A percentile compares a stretch with the other conserved stretches of the same genome.
phyloP scores from a whole-genome alignment of 495 filamentous ascomycete species.

The Staphylotrichum tortipilum region DNA sequence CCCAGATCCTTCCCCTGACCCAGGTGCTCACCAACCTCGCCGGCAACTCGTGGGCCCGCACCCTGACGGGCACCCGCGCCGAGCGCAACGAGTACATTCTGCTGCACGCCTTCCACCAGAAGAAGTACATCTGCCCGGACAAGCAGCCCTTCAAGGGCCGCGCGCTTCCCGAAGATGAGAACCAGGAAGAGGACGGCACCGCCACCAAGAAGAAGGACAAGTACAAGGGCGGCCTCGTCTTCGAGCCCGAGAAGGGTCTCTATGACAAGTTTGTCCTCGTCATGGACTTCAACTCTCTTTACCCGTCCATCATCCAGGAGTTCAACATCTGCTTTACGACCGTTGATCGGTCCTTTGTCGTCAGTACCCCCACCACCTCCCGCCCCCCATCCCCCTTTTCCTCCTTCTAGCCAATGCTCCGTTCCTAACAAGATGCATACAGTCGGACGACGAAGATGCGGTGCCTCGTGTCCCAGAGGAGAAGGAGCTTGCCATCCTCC shows the following conservation, averaged over 20 bases:
- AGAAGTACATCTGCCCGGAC: conserved; percentile 96
- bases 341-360: conserved; percentile 64
- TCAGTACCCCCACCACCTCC: too few species aligned
- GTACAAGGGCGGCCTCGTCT: conserved; percentile 95
- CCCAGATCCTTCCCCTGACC: conserved; percentile 87
- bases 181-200: conserved; percentile 51
- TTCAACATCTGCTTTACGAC: conserved; percentile 99
- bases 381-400: background rate
- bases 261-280: conserved; percentile 96
- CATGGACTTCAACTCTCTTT: conserved; percentile 99
- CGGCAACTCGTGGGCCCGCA: conserved; percentile 97
- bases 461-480: conserved; percentile 60
- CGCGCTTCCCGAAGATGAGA: conserved; percentile 54
- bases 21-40: conserved; percentile 95
- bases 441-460: conserved; percentile 76
- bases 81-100: conserved; percentile 99
- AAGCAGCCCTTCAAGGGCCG: conserved; percentile 68
- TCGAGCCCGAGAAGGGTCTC: conserved; percentile 92
- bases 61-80: conserved; percentile 86
- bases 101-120: conserved; percentile 88
- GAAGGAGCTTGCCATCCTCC: conserved; percentile 71
- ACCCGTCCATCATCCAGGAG: conserved; percentile 98
- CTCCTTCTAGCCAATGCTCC: background rate
- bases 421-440: conserved; percentile 17
- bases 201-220: conserved; percentile 95